These are phyloP conservation scores for Calonectria honghensis DNA, from an alignment of 2,329 filamentous ascomycete species.

Conservation along the genomic window DNA sequence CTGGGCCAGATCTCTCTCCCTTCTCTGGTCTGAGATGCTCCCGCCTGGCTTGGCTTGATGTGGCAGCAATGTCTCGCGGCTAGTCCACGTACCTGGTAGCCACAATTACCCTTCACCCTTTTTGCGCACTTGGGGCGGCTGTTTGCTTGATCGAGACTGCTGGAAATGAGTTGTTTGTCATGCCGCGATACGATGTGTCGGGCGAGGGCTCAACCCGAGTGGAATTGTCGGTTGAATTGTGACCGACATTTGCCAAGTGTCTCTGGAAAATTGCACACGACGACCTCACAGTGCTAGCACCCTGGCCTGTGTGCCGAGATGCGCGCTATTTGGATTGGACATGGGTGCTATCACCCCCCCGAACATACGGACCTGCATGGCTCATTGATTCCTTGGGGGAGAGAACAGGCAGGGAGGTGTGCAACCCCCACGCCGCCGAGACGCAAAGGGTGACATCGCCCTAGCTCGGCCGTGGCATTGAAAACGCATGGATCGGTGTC, in stretches of 20 bases:
- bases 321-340: conserved; percentile 40
- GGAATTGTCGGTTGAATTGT: conserved; percentile 46
- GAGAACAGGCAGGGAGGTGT: conserved; percentile 45
- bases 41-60: conserved; percentile 38
- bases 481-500: conserved; percentile 46
- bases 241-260: conserved; percentile 47
- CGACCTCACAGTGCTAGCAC: conserved; percentile 38
- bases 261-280: conserved; percentile 51
- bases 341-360: conserved; percentile 48
- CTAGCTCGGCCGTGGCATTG: conserved; percentile 39
- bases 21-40: conserved; percentile 40
- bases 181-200: conserved; percentile 34
- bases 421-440: conserved; percentile 53
- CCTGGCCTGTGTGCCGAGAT: conserved; percentile 47
- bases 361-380: conserved; percentile 55
- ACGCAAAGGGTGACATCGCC: conserved; percentile 48
- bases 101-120: conserved; percentile 13
- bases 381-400: conserved; percentile 50
- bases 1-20: conserved; percentile 37
- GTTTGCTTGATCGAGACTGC: conserved; percentile 23
- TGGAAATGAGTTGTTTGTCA: conserved; percentile 19
- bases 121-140: conserved; percentile 19
- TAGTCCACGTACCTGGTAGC: conserved; percentile 29
- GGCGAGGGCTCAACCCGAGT: conserved; percentile 27
- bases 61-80: conserved; percentile 36